phyloP scores from a whole-genome alignment of 2,329 filamentous ascomycete species.

The Pseudogymnoascus sp. region DNA sequence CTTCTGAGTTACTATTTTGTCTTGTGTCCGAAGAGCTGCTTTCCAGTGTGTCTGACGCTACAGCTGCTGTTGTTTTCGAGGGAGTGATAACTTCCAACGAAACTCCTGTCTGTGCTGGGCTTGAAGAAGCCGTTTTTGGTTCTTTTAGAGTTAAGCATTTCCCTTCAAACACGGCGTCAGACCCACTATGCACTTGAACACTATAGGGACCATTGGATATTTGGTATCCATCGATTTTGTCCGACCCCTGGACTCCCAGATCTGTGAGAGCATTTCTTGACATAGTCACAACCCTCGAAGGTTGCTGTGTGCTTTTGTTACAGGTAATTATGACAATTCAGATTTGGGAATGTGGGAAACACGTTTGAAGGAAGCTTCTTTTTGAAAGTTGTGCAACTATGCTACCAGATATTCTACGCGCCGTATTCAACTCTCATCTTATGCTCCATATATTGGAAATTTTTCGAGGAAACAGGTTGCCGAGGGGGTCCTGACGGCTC shows the following conservation, averaged over 20 bases:
- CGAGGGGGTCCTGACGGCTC: not conserved
- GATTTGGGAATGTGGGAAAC: no score
- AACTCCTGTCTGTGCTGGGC: not conserved
- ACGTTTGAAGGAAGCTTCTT: not conserved
- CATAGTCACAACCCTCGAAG: not conserved
- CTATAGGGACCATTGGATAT: not conserved
- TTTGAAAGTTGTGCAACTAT: not conserved
- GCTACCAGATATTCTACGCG: not conserved
- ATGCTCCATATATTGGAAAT: not conserved
- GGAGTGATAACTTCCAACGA: not conserved
- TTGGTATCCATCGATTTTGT: not conserved
- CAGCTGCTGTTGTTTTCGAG: not conserved
- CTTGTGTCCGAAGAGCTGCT: not conserved
- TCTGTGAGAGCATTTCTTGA: not conserved
- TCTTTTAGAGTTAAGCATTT: not conserved
- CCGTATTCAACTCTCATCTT: not conserved
- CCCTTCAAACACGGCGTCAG: not conserved
- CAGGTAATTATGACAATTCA: not conserved
- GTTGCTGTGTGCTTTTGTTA: not conserved
- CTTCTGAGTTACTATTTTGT: not conserved
- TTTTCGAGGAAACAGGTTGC: not conserved
- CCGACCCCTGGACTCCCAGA: not conserved
- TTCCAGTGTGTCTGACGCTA: not conserved
- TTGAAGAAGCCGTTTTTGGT: not conserved
- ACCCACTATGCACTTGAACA: not conserved